Evolutionary conservation across 106 monocot genomes (phyloP).

Genomic region (Dendrobium nobile): DNA sequence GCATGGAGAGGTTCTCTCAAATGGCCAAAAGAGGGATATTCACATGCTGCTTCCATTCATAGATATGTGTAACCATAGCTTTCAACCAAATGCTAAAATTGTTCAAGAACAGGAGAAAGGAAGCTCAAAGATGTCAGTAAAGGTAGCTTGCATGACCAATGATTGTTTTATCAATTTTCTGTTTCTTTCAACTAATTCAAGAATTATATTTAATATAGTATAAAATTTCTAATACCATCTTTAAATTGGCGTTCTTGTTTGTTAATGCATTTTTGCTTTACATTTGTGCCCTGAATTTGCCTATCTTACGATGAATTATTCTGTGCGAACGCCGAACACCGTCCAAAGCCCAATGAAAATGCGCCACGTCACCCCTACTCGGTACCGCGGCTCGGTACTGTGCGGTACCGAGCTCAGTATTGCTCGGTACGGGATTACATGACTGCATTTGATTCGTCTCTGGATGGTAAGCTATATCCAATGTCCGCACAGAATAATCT

Average conservation of each 20-base stretch:
- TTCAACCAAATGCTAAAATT: constrained; percentile 84
- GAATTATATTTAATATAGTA: background rate
- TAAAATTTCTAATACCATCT: background rate
- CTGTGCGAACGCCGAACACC: too few relatives aligned
- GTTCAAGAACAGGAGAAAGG: constrained; percentile 46
- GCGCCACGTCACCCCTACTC: too few relatives aligned
- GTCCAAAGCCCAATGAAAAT: too few relatives aligned
- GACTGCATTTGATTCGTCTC: too few relatives aligned
- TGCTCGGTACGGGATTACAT: too few relatives aligned
- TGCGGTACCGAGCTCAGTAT: too few relatives aligned
- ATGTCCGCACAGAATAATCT: too few relatives aligned
- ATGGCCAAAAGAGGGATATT: constrained; percentile 26
- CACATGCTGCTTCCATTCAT: constrained; percentile 96
- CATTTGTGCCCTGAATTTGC: background rate
- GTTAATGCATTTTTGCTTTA: background rate
- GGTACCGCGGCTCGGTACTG: too few relatives aligned
- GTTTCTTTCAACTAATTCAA: background rate
- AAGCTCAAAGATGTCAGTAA: constrained; percentile 51
- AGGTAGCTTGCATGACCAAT: constrained; percentile 20
- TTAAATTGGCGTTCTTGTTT: background rate
- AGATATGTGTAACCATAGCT: constrained; percentile 96
- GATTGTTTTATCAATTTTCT: background rate
- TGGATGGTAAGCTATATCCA: too few relatives aligned
- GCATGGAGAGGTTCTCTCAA: constrained; percentile 27
- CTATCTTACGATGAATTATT: background rate